These are phyloP conservation scores for Colletotrichum sp. DNA, from an alignment of 2,329 filamentous ascomycete species.

Conservation along the genomic window DNA sequence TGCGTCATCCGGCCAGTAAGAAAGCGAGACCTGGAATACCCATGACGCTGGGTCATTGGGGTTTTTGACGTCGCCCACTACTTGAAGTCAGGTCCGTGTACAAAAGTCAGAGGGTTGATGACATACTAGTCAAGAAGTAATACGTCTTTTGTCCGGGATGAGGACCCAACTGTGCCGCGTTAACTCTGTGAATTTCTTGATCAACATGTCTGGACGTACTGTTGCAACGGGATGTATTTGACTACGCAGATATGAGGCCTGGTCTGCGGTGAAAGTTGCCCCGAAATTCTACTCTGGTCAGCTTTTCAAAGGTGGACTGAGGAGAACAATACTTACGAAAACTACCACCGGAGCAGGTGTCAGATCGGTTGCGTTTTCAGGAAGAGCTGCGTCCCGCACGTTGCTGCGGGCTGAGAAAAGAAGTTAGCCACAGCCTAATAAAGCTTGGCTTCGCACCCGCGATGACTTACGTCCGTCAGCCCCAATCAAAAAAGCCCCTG, in stretches of 20 bases:
- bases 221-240: background rate
- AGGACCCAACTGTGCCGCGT: background rate
- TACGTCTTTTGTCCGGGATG: background rate
- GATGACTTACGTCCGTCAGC: background rate
- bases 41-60: background rate
- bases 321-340: background rate
- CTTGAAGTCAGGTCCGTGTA: background rate
- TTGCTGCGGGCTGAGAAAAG: background rate
- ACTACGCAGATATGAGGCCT: background rate
- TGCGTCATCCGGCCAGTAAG: background rate
- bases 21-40: background rate
- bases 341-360: background rate
- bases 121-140: background rate
- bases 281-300: background rate
- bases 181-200: background rate
- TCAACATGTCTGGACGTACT: background rate
- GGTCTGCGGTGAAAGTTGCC: background rate
- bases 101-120: background rate
- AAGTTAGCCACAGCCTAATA: background rate
- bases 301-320: fast-evolving
- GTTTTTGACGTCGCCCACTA: background rate
- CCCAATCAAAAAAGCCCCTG: background rate
- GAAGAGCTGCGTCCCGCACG: background rate
- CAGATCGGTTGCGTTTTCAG: background rate
- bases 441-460: background rate